Evolutionary conservation across 139 green algal species (phyloP).

Genomic region (Axilococcus clingmanii): DNA sequence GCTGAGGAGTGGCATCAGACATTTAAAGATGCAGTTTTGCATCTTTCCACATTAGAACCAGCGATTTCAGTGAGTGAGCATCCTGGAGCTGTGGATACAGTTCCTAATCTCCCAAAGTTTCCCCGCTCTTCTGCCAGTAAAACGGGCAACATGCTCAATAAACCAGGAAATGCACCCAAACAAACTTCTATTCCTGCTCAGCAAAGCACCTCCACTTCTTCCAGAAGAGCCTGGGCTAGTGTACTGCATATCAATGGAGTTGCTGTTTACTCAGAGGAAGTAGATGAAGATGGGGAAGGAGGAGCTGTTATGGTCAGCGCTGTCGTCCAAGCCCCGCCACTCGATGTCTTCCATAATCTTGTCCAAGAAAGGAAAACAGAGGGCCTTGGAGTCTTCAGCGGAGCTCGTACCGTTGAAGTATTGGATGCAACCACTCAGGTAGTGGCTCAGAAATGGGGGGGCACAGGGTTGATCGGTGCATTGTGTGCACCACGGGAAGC

Average conservation of each 20-base stretch:
- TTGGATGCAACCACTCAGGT: constrained; percentile 24
- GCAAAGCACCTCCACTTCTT: too few species aligned
- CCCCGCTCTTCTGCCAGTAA: too few species aligned
- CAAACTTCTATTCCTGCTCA: too few species aligned
- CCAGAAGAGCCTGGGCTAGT: constrained; percentile 3
- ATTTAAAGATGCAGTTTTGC: constrained; percentile 7
- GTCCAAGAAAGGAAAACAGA: constrained; percentile 18
- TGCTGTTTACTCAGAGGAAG: constrained; percentile 24
- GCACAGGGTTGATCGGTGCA: neutral
- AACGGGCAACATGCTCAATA: too few species aligned
- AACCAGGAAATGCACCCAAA: too few species aligned
- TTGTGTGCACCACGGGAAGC: constrained; percentile 21
- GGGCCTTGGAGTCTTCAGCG: constrained; percentile 17
- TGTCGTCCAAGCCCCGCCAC: constrained; percentile 26
- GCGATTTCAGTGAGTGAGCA: too few species aligned
- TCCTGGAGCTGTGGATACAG: too few species aligned
- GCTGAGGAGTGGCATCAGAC: constrained; percentile 16
- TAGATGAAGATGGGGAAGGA: constrained; percentile 22
- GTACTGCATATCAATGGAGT: constrained; percentile 28
- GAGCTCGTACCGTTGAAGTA: constrained; percentile 8
- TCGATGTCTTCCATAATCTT: constrained; percentile 18
- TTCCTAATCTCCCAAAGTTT: too few species aligned
- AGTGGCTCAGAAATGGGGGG: constrained; percentile 11
- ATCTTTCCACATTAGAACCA: too few species aligned
- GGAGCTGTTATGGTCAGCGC: constrained; percentile 39